Evolutionary conservation across 306 rosid genomes (phyloP).

Genomic region (Ormosia emarginata): DNA sequence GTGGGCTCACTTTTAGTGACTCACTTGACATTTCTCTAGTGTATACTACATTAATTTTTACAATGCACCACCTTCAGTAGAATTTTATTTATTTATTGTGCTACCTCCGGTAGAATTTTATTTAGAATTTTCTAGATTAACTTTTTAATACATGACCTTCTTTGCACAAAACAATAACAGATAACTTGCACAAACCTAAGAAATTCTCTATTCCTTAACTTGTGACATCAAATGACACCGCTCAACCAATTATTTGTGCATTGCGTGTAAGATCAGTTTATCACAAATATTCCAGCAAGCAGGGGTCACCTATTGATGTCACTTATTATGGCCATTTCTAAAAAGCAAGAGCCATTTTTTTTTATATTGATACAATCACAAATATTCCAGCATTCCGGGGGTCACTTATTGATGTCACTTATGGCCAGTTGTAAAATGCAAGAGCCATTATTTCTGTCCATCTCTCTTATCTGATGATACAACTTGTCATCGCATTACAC

Average conservation of each 20-base stretch:
- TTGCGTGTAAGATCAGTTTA: neutral
- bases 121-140: too few relatives aligned
- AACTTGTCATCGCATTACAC: neutral
- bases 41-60: too few relatives aligned
- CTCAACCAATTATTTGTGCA: neutral
- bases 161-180: neutral
- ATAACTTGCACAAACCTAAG: neutral
- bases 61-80: too few relatives aligned
- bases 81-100: too few relatives aligned
- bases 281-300: slow-evolving; percentile 10
- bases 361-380: neutral
- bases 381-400: slow-evolving; percentile 17
- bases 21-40: too few relatives aligned
- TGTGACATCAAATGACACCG: neutral
- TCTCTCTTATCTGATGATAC: neutral
- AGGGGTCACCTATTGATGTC: slow-evolving; percentile 10
- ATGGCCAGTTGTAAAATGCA: neutral
- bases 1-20: too few relatives aligned
- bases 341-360: neutral
- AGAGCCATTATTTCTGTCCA: neutral
- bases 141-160: neutral
- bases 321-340: neutral
- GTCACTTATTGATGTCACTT: neutral
- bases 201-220: neutral
- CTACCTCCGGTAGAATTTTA: too few relatives aligned